Evolutionary conservation across 2,329 filamentous ascomycete species (phyloP).

Genomic region (Tolypocladium amazonense): DNA sequence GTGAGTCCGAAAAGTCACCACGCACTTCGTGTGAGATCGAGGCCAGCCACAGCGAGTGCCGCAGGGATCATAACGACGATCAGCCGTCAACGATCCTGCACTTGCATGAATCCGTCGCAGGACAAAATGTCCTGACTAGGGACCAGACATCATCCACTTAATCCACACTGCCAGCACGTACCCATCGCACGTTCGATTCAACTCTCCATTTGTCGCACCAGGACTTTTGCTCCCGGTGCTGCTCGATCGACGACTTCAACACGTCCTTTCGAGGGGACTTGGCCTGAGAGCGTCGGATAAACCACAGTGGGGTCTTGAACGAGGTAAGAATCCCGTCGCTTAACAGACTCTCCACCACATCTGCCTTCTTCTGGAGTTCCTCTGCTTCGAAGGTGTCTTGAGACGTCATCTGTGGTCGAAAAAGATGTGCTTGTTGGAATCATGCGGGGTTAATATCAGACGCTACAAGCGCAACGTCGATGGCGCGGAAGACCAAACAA

Average conservation of each 20-base stretch:
- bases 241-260: background rate
- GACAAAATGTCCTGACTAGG: background rate
- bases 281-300: background rate
- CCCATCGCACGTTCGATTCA: background rate
- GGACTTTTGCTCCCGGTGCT: background rate
- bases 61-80: conserved; percentile 27
- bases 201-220: background rate
- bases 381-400: background rate
- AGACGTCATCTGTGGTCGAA: background rate
- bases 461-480: background rate
- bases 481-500: background rate
- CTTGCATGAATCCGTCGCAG: conserved; percentile 7
- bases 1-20: background rate
- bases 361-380: background rate
- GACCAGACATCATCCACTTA: background rate
- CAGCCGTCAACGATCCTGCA: conserved; percentile 20
- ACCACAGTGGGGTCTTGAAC: background rate
- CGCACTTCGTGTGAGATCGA: conserved; percentile 13
- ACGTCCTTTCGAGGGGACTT: background rate
- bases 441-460: too few relatives aligned
- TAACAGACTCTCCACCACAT: background rate
- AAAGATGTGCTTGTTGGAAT: background rate
- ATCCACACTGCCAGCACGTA: background rate
- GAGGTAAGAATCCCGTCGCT: background rate
- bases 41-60: conserved; percentile 14